Evolutionary conservation across 768 basidiomycete genomes (phyloP), one percentile per base, ranked within the genome.

Genomic region (Tephrocybe sp.): DNA sequence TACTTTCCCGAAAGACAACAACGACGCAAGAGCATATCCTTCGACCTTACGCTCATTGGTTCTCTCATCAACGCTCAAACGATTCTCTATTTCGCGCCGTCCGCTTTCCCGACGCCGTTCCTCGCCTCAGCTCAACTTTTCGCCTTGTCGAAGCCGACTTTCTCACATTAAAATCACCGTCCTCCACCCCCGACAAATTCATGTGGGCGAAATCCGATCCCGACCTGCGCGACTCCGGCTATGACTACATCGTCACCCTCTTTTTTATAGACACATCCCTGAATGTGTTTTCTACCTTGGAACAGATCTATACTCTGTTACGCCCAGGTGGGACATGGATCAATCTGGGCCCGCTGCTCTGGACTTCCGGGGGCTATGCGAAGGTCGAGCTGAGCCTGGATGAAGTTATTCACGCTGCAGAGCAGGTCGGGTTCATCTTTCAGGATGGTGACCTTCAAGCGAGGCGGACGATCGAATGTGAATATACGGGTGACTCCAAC

Each of bases 261-360:
- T 86, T 83, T 66, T 86, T 84, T 70, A 81, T 84, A 62, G 82
- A 83, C 65, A 84, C 82, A 4, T 80, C 82, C 5, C 63, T 76
- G 51, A 79, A 82, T 55, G 69, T 79, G 20, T 64, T 82, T 38
- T 62, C 72, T 0, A 80, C 79, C 12, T 69, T 87, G 49, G 71
- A 76, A 48, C 80, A 83, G 23, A 84, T 89, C 34, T 72, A 79
- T 59, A 35, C 53, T 11, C 72, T 85, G 17, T 73, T 89, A 13
- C 72, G 72, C 31, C 81, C 83, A 0, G 83, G 84, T 4, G 87
- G 85, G 2, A 71, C 65, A 8, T 89, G 85, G 87, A 78, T 87
- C 61, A 89, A 89, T 61, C 69, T 85, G 4, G 86, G 85, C 1
- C 87, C 85, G 7, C 66, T 87, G 16, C 69, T 87, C 3, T 85